Base-by-base conservation (phyloP, 2,329 filamentous ascomycete species). In the Akanthomyces uredinophilus region DNA sequence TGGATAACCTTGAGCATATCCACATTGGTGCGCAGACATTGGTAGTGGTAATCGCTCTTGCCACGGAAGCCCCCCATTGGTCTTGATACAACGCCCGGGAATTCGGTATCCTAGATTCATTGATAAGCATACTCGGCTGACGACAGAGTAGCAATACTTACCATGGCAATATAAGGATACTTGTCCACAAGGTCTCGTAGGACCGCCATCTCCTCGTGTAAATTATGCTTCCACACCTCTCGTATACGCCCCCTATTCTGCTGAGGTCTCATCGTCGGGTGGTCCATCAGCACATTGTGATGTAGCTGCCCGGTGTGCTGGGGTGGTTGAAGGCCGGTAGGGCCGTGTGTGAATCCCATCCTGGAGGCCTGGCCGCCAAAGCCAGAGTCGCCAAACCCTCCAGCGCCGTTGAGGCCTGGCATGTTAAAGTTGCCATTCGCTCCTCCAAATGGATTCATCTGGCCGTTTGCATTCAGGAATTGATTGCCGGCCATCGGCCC, bases 1-100 rank as follows among this genome's bases (percentile, higher is more conserved):
- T 99, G 95, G 66, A 99, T 98, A 68, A 98, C 93, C 75, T 96
- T 97, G 70, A 99, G 85, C 71, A 99, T 87, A 73, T 99, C 95
- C 70, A 99, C 95, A 73, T 99, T 99, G 69, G 92, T 96, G 65
- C 95, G 90, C 52, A 99, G 83, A 64, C 94, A 98, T 80, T 99
- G 95, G 77, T 99, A 99, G 74, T 99, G 95, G 73, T 99, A 99
- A 70, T 97, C 94, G 67, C 92, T 95, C 78, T 97, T 98, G 63
- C 91, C 95, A 64, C 90, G 87, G 75, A 99, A 99, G 61, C 89
- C 87, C 54, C 95, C 95, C 83, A 99, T 98, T 2, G 95, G 95
- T 68, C 95, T 86, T 29, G 94, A 92, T 59, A 99, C 94, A 59
- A 99, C 92, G 62, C 95, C 95, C n/a, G 95, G 95, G 69, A 99